Evolutionary conservation across 331 rosid genomes (phyloP).

Genomic region (Rhamnella rubrinervis): DNA sequence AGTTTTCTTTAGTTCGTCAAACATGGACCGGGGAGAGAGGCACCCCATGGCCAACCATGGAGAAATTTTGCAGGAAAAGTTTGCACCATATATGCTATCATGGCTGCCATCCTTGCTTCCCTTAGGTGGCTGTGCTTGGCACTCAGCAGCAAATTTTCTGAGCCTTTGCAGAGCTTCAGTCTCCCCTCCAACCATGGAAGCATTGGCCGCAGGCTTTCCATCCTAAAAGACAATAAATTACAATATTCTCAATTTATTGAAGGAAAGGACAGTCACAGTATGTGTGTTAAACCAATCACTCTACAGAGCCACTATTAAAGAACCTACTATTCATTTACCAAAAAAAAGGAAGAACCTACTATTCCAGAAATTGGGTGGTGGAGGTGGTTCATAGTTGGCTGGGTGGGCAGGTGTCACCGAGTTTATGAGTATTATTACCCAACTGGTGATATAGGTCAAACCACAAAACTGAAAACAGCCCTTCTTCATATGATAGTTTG

Average conservation of each 20-base stretch:
- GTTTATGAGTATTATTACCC: no score
- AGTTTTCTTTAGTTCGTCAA: slow-evolving; percentile 76
- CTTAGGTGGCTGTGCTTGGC: slow-evolving; percentile 73
- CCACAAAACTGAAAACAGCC: no score
- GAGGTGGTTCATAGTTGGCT: no score
- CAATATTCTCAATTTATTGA: background rate
- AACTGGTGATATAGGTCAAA: no score
- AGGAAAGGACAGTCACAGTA: background rate
- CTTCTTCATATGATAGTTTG: no score
- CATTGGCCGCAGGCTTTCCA: slow-evolving; percentile 57
- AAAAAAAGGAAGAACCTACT: background rate
- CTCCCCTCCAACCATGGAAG: slow-evolving; percentile 90
- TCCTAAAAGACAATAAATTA: slow-evolving; percentile 40
- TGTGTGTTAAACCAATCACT: background rate
- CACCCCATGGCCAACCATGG: slow-evolving; percentile 99
- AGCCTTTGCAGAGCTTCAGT: slow-evolving; percentile 86
- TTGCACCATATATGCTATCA: slow-evolving; percentile 81
- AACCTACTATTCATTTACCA: no score
- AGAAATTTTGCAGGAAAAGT: slow-evolving; percentile 92
- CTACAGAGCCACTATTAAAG: no score
- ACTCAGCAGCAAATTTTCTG: slow-evolving; percentile 74
- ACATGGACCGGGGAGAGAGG: slow-evolving; percentile 88
- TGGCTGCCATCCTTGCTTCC: slow-evolving; percentile 53
- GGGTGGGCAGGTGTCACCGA: no score
- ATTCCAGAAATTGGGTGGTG: background rate